Percentiles rank a stretch among this genome's conserved stretches.
Conservation (phyloP, 148 eudicot genomes). For the Vaccinium corymbosum region DNA sequence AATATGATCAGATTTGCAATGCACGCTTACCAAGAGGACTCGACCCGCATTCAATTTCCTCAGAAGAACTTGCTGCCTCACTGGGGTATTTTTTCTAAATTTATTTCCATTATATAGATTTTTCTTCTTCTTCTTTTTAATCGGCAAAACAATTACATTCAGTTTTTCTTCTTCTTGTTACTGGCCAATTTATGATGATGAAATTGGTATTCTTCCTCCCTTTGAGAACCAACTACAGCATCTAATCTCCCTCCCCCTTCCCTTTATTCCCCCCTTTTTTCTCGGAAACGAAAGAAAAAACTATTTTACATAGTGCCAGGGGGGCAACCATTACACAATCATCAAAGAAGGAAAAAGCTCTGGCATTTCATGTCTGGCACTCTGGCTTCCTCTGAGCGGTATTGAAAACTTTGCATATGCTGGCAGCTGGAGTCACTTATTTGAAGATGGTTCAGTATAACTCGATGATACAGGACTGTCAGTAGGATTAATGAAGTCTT, state of each 20-base stretch:
- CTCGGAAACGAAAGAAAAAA: background rate
- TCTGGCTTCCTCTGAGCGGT: background rate
- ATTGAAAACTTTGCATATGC: background rate
- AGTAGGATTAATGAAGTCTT: too few species aligned
- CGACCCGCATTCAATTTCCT: constrained; percentile 93
- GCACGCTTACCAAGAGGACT: constrained; percentile 92
- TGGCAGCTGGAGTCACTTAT: background rate
- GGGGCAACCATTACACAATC: background rate
- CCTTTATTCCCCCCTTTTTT: background rate
- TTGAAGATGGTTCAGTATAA: background rate
- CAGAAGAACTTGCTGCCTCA: constrained; percentile 95
- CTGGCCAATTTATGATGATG: background rate
- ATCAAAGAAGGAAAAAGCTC: background rate
- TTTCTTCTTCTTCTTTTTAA: background rate
- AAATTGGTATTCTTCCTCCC: background rate
- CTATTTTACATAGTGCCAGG: background rate
- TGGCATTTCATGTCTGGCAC: background rate
- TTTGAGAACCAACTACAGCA: background rate
- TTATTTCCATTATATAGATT: background rate
- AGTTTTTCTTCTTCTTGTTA: background rate
- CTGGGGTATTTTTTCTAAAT: constrained; percentile 57
- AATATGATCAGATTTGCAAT: constrained; percentile 89
- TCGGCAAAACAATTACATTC: too few species aligned
- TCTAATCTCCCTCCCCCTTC: background rate
- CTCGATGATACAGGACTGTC: background rate